These are phyloP conservation scores for Penicillium hesseltinei DNA, from an alignment of 2,329 filamentous ascomycete genomes.

Conservation along the genomic window DNA sequence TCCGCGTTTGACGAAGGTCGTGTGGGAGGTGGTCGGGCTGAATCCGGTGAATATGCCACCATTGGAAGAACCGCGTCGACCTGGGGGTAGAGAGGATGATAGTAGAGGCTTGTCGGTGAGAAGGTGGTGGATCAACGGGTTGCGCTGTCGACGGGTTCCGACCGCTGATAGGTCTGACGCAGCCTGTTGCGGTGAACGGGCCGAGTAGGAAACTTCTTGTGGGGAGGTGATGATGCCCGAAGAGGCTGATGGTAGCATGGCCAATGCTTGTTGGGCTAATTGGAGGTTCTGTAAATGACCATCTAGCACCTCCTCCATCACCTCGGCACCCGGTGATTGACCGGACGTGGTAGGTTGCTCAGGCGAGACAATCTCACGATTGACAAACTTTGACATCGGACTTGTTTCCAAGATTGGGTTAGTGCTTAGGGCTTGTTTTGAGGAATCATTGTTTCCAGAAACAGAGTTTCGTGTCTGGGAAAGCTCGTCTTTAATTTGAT, in stretches of 20 bases:
- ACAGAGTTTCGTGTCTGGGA: slow-evolving; percentile 28
- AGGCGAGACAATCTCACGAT: slow-evolving; percentile 27
- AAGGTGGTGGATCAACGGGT: slow-evolving; percentile 91
- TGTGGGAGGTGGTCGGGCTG: slow-evolving; percentile 49
- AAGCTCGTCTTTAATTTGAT: slow-evolving; percentile 64
- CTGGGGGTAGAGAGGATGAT: slow-evolving; percentile 82
- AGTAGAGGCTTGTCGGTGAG: slow-evolving; percentile 91
- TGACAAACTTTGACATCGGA: slow-evolving; percentile 46
- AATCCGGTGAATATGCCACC: slow-evolving; percentile 32
- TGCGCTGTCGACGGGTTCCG: slow-evolving; percentile 62
- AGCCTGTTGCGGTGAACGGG: slow-evolving; percentile 30
- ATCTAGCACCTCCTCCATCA: slow-evolving; percentile 29
- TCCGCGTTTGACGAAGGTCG: slow-evolving; percentile 85
- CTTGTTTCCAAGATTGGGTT: slow-evolving; percentile 37
- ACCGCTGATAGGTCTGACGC: slow-evolving; percentile 46
- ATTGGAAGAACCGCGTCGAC: slow-evolving; percentile 53
- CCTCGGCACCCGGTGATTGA: slow-evolving; percentile 5
- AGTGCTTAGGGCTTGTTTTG: slow-evolving; percentile 12
- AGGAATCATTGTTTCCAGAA: slow-evolving; percentile 15
- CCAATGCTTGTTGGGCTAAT: slow-evolving; percentile 67
- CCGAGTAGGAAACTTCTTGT: slow-evolving; percentile 69
- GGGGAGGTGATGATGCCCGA: slow-evolving; percentile 90
- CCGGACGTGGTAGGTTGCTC: slow-evolving; percentile 16
- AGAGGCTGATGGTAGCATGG: slow-evolving; percentile 75
- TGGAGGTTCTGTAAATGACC: slow-evolving; percentile 69